Conservation (phyloP, 2,329 filamentous ascomycete genomes). For the Cercospora janseana region DNA sequence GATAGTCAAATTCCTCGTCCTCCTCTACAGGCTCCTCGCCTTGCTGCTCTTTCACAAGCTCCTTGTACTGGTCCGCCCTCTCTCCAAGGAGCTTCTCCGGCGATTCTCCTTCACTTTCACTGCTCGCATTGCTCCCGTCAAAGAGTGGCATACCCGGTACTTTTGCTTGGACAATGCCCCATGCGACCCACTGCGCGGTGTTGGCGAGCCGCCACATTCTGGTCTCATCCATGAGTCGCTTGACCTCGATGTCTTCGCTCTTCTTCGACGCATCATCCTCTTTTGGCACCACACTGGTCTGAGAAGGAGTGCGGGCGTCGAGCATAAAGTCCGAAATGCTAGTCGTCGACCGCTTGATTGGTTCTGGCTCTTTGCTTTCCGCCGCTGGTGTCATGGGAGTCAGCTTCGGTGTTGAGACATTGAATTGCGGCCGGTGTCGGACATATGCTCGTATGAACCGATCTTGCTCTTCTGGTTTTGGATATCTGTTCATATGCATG, state of each 20-base stretch:
- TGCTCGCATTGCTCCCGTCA: conserved; percentile 26
- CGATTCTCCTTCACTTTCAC: conserved; percentile 27
- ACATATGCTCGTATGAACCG: conserved; percentile 86
- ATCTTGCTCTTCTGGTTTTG: conserved; percentile 73
- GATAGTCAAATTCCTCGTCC: conserved; percentile 84
- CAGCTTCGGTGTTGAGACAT: conserved; percentile 39
- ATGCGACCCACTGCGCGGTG: conserved; percentile 87
- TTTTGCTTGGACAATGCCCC: conserved; percentile 95
- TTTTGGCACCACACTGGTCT: conserved; percentile 25
- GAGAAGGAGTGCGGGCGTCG: conserved; percentile 57
- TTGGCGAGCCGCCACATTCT: conserved; percentile 84
- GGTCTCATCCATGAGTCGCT: conserved; percentile 72
- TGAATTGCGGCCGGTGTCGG: conserved; percentile 70
- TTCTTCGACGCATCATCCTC: conserved; percentile 52
- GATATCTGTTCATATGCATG: conserved; percentile 70
- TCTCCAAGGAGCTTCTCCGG: conserved; percentile 36
- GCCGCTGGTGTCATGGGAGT: conserved; percentile 31
- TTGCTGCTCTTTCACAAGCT: conserved; percentile 27
- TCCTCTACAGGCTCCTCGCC: conserved; percentile 54
- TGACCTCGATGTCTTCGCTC: conserved; percentile 63
- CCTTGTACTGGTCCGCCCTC: conserved; percentile 30
- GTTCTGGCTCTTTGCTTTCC: conserved; percentile 33
- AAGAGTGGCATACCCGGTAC: conserved; percentile 67
- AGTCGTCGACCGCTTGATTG: conserved; percentile 36
- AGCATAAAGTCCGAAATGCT: conserved; percentile 69